These are phyloP conservation scores for Fraxinus sp. DNA, from an alignment of 305 asterid species.

Conservation along the genomic window DNA sequence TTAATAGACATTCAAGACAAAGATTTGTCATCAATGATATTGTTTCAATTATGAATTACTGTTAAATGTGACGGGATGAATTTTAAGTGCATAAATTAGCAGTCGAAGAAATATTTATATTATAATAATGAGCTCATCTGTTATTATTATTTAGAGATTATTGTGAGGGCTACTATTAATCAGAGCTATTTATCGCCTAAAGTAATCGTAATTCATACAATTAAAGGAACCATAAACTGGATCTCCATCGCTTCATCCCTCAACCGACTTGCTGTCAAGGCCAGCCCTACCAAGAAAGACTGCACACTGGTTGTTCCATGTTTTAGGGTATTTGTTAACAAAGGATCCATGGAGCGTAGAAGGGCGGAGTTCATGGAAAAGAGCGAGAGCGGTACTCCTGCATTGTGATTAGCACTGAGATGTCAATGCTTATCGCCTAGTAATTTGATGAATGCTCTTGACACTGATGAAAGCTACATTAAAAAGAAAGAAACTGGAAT, in stretches of 20 bases:
- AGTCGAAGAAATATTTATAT: neutral
- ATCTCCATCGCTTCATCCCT: neutral
- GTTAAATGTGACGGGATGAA: neutral
- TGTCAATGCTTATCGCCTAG: neutral
- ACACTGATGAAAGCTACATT: neutral
- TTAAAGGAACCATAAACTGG: neutral
- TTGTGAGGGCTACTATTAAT: neutral
- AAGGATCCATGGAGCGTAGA: neutral
- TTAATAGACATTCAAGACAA: neutral
- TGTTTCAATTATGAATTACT: neutral
- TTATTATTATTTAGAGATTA: neutral
- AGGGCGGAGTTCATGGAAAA: neutral
- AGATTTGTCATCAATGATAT: neutral
- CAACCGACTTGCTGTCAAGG: neutral
- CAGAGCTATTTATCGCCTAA: neutral
- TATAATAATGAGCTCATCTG: neutral
- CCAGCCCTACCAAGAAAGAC: neutral
- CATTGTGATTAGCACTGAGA: neutral
- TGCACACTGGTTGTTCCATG: neutral
- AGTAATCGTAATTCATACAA: neutral
- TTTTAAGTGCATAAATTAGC: neutral
- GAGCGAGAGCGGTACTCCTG: neutral
- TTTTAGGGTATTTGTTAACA: neutral
- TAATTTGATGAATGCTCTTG: neutral
- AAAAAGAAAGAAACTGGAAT: neutral